Evolutionary conservation across 805 yeast genomes (phyloP).

Genomic region (Candida pini): DNA sequence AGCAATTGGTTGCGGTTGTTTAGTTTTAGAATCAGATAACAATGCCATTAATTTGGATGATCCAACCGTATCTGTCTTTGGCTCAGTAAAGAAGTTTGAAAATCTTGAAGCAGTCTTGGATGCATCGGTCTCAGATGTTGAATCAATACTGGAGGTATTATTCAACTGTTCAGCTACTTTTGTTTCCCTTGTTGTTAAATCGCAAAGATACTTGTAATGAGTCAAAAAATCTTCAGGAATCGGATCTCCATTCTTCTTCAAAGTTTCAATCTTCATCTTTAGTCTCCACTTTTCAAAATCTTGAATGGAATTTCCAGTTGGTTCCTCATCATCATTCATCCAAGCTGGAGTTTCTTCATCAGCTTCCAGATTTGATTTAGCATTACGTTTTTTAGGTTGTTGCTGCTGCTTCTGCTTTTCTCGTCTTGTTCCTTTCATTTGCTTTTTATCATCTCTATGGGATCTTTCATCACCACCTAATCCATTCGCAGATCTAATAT

Average conservation of each 20-base stretch:
- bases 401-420: conserved; percentile 20
- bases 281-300: conserved; percentile 59
- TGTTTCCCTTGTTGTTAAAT: neutral
- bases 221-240: conserved; percentile 23
- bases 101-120: conserved; percentile 16
- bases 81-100: conserved; percentile 20
- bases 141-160: neutral
- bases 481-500: no score
- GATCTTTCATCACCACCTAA: no score
- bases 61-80: conserved; percentile 37
- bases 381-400: conserved; percentile 14
- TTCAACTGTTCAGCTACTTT: neutral
- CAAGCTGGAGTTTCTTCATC: conserved; percentile 33
- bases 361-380: no score
- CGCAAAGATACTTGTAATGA: conserved; percentile 16
- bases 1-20: conserved; percentile 1
- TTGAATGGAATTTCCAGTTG: conserved; percentile 45
- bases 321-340: conserved; percentile 33
- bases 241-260: conserved; percentile 39
- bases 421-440: conserved; percentile 13
- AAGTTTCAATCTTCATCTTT: conserved; percentile 46
- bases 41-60: conserved; percentile 34
- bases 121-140: conserved; percentile 3
- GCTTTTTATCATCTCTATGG: conserved; percentile 6
- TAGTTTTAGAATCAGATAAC: conserved; percentile 4